Conservation (phyloP, 306 rosid genomes). For the Sphenostylis stenocarpa region DNA sequence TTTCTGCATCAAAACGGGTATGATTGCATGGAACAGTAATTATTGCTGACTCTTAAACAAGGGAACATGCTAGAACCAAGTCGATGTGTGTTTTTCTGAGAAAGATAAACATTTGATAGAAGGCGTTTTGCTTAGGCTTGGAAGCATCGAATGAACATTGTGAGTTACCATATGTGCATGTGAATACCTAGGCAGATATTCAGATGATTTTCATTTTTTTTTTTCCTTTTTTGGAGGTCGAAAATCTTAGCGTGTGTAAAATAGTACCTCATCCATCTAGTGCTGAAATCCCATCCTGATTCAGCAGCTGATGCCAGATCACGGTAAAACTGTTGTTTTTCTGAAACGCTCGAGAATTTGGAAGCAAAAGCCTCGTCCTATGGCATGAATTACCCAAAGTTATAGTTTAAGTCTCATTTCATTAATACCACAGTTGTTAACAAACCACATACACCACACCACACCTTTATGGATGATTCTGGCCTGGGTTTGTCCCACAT, state of each 20-base stretch:
- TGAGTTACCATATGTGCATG: neutral
- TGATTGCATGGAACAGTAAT: conserved; percentile 2
- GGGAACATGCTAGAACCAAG: neutral
- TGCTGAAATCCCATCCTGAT: conserved; percentile 96
- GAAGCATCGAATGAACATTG: neutral
- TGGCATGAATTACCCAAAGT: conserved; percentile 24
- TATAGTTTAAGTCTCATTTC: conserved; percentile 6
- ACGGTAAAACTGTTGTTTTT: conserved; percentile 63
- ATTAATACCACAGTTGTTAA: conserved; percentile 10
- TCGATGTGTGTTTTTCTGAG: neutral
- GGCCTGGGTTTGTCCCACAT: conserved; percentile 95
- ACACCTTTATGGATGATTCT: conserved; percentile 67
- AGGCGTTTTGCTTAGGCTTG: conserved; percentile 2
- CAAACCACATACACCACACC: conserved; percentile 47
- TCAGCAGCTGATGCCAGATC: conserved; percentile 82
- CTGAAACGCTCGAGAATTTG: conserved; percentile 48
- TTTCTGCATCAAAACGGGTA: conserved; percentile 52
- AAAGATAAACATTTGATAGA: neutral
- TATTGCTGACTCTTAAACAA: neutral
- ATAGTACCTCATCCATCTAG: conserved; percentile 90
- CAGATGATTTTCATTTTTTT: neutral
- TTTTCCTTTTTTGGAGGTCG: neutral
- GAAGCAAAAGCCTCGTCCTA: conserved; percentile 79
- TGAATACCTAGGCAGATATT: neutral
- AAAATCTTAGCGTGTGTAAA: conserved; percentile 2